Evolutionary conservation across 345 rosid species (phyloP).

Genomic region (Ceriops zippeliana): DNA sequence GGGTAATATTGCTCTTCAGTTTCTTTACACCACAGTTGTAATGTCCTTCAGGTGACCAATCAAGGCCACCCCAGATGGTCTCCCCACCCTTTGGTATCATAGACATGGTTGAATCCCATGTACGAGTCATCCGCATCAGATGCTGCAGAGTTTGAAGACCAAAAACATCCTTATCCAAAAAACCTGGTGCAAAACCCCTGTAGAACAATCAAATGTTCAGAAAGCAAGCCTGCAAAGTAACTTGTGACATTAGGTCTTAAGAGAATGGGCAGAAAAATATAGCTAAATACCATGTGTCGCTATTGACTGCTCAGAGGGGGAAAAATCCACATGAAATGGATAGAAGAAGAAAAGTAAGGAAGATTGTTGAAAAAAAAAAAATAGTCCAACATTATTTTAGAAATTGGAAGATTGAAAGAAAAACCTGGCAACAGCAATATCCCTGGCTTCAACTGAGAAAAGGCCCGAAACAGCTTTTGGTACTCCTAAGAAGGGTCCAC

Average conservation of each 20-base stretch:
- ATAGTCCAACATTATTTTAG: background rate
- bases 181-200: slow-evolving; percentile 60
- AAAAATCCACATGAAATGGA: no score
- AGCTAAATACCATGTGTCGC: no score
- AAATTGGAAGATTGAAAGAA: background rate
- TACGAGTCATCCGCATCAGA: slow-evolving; percentile 62
- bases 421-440: slow-evolving; percentile 64
- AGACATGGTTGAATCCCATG: slow-evolving; percentile 74
- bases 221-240: no score
- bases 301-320: no score
- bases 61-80: slow-evolving; percentile 64
- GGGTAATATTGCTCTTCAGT: slow-evolving; percentile 27
- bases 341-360: no score
- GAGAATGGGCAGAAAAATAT: no score
- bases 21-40: slow-evolving; percentile 29
- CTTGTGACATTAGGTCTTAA: no score
- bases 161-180: slow-evolving; percentile 56
- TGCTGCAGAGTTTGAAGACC: slow-evolving; percentile 56
- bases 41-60: slow-evolving; percentile 61
- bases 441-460: slow-evolving; percentile 59
- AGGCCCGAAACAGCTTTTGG: slow-evolving; percentile 59
- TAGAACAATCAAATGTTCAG: slow-evolving; percentile 1
- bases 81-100: slow-evolving; percentile 80
- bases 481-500: slow-evolving; percentile 67
- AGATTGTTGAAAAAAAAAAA: background rate